Evolutionary conservation across 2,329 filamentous ascomycete species (phyloP), one percentile per base, ranked within the genome.

Genomic region (Fusarium globosum): DNA sequence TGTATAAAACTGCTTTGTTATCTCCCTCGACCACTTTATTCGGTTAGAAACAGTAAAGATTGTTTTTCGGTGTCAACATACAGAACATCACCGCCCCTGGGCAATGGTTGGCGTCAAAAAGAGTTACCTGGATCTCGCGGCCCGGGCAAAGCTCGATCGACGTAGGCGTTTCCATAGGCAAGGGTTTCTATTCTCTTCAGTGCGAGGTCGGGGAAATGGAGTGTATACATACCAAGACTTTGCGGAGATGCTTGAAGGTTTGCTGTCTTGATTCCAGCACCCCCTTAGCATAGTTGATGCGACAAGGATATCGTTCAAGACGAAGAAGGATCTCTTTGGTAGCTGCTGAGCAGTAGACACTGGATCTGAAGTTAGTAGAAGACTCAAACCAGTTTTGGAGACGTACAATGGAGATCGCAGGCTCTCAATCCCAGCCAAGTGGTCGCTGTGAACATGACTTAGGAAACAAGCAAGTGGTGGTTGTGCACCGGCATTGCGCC

Each of bases 101-200:
- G 77, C 96, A 98, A 79, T 98, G 96, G 76, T 98, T 98, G 3
- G 96, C 95, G 83, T 97, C 93, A 58, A 98, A 89, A 0, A 98
- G 85, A 0, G 95, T 98, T 23, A 97, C 94, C 52, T 91, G 90
- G 30, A 98, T 90, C n/a, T 83, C 84, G 52, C 88, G 87, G 3
- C 89, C 89, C 0, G 92, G 93, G 4, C 86, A 86, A 6, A 98
- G 86, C 77, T 97, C 94, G 52, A 98, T 89, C 8, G 84, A 82
- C 0, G 92, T 95, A 0, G 94, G 94, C 0, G 94, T 94, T 56
- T 96, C 92, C 14, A 97, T 83, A 2, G 95, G 95, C 38, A 98
- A 87, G 0, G 94, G 88, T 82, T 95, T 95, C 89, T 92, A 36
- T 14, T 8, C 2, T 1, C 6, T 14, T 79, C 12, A 78, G 56